These are phyloP conservation scores for Entomortierella lignicola DNA, from an alignment of 192 early-diverging fungal species.

Conservation along the genomic window DNA sequence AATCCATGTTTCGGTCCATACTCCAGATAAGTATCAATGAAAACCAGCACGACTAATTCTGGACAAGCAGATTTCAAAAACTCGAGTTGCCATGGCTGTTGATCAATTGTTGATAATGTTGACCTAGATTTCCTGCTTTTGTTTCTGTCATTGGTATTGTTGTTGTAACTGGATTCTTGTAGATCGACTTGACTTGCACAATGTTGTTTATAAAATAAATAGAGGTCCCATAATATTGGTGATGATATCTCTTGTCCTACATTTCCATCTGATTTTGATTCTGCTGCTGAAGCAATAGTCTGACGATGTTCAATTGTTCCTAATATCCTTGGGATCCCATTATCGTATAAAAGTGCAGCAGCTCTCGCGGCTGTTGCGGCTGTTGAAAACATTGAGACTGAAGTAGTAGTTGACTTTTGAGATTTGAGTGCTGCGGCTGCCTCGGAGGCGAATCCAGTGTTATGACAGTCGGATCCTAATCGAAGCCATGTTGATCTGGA, in stretches of 20 bases:
- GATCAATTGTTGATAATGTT: neutral
- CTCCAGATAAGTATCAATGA: constrained; percentile 23
- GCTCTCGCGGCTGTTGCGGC: constrained; percentile 10
- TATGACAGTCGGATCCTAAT: constrained; percentile 37
- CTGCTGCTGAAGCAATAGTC: too few species aligned
- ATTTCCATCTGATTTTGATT: neutral
- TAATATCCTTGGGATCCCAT: constrained; percentile 25
- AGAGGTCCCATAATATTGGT: constrained; percentile 11
- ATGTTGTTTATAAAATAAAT: constrained; percentile 1
- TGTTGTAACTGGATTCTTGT: neutral
- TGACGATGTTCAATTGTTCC: constrained; percentile 10
- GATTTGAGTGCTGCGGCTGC: neutral
- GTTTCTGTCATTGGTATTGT: too few species aligned
- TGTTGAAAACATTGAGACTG: constrained; percentile 7
- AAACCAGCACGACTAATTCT: constrained; percentile 19
- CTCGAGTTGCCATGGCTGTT: constrained; percentile 27
- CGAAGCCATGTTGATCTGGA: constrained; percentile 20
- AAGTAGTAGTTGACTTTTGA: neutral
- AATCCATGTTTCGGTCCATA: constrained; percentile 23
- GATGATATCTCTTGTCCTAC: neutral
- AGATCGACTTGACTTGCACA: neutral
- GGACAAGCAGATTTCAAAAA: constrained; percentile 39
- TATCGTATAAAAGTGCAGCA: constrained; percentile 6
- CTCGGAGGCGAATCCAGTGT: constrained; percentile 16
- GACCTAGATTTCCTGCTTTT: neutral